Percentiles rank a stretch among this genome's conserved stretches.
These are phyloP conservation scores for Erysimum cheiri DNA, from an alignment of 441 rosid species.

Conservation along the genomic window DNA sequence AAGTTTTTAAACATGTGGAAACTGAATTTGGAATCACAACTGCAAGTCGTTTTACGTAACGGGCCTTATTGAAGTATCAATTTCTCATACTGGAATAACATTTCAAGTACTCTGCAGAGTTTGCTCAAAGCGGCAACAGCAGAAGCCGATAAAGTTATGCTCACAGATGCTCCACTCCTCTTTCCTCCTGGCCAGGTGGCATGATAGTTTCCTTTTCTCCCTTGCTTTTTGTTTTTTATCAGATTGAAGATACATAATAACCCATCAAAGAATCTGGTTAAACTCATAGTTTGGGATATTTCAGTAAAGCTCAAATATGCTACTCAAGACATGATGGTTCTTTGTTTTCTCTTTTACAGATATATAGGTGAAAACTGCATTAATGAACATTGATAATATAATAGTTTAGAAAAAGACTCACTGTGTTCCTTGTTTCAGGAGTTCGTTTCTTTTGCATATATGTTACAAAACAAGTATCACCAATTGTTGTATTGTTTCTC, in stretches of 20 bases:
- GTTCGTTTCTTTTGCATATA: constrained; percentile 9
- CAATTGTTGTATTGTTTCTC: constrained; percentile 16
- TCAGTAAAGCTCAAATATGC: no score
- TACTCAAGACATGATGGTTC: no score
- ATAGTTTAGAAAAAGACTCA: constrained; percentile 11
- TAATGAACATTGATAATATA: no score
- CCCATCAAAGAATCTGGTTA: no score
- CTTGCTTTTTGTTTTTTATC: no score
- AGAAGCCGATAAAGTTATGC: constrained; percentile 84
- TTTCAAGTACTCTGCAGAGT: constrained; percentile 54
- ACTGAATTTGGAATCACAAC: constrained; percentile 13
- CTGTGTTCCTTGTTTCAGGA: constrained; percentile 13
- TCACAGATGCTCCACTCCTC: constrained; percentile 89
- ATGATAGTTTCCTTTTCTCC: constrained; percentile 29
- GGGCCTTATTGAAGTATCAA: constrained; percentile 11
- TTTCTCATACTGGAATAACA: constrained; percentile 35
- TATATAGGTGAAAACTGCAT: no score
- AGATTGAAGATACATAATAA: constrained; percentile 4
- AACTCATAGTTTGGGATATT: no score
- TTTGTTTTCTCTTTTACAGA: no score
- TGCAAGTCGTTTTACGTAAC: constrained; percentile 20
- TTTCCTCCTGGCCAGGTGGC: constrained; percentile 92
- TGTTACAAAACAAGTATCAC: neutral
- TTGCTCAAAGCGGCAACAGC: constrained; percentile 65
- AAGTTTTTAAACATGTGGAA: constrained; percentile 9